These are phyloP conservation scores for Geotrichum cucujoidarum DNA, from an alignment of 1,139 yeast genomes.

Conservation along the genomic window DNA sequence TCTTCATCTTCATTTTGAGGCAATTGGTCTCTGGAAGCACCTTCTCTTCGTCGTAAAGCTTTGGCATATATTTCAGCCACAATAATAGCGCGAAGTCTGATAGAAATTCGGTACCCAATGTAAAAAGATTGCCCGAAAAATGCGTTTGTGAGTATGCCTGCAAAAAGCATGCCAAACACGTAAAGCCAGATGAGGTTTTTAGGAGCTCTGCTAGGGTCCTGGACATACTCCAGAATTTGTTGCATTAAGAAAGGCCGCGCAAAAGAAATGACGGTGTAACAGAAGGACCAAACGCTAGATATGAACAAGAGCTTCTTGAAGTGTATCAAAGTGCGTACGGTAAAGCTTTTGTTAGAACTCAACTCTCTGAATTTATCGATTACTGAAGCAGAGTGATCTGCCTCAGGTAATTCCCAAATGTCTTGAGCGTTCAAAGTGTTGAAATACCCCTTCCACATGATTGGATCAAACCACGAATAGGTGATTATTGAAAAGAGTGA, in stretches of 20 bases:
- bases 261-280: slow-evolving; percentile 63
- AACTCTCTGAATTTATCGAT: slow-evolving; percentile 49
- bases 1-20: slow-evolving; percentile 57
- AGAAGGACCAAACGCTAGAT: slow-evolving; percentile 68
- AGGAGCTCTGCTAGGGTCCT: slow-evolving; percentile 61
- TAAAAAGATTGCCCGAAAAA: slow-evolving; percentile 80
- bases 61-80: slow-evolving; percentile 90
- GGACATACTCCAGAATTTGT: slow-evolving; percentile 75
- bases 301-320: slow-evolving; percentile 56
- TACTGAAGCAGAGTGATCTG: slow-evolving; percentile 73
- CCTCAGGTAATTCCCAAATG: slow-evolving; percentile 79
- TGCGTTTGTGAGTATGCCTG: slow-evolving; percentile 57
- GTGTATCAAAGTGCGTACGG: slow-evolving; percentile 55
- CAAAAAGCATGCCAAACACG: slow-evolving; percentile 65
- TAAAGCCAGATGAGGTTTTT: slow-evolving; percentile 80
- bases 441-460: slow-evolving; percentile 64
- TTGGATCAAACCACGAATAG: slow-evolving; percentile 71
- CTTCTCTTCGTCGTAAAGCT: slow-evolving; percentile 76
- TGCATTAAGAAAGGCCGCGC: slow-evolving; percentile 78
- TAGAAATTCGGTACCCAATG: slow-evolving; percentile 88
- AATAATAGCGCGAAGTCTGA: slow-evolving; percentile 81
- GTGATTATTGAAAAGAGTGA: slow-evolving; percentile 57
- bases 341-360: slow-evolving; percentile 44
- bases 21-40: no score
- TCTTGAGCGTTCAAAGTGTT: slow-evolving; percentile 54